A percentile compares a stretch with the other conserved stretches of the same genome.
These are phyloP conservation scores for Apiospora malaysiana DNA, from an alignment of 2,329 filamentous ascomycete genomes.

Conservation along the genomic window DNA sequence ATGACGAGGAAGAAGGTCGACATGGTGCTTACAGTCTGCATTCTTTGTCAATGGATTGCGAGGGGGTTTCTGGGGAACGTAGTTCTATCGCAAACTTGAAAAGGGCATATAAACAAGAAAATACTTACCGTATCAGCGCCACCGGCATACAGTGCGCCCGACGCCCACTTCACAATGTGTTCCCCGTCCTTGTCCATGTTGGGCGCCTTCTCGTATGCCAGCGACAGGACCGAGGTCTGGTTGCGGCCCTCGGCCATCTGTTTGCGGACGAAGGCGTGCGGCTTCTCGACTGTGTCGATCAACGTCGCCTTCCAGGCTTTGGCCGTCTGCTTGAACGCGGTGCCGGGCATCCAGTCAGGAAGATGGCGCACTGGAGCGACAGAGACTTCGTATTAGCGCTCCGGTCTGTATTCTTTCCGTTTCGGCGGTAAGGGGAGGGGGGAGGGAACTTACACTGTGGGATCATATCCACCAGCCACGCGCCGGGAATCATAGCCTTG, in stretches of 20 bases:
- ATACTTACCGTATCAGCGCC: constrained; percentile 35
- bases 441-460: constrained; percentile 30
- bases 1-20: constrained; percentile 54
- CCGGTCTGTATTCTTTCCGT: too few species aligned
- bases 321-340: constrained; percentile 33
- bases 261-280: constrained; percentile 32
- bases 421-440: not conserved
- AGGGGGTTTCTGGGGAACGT: too few species aligned
- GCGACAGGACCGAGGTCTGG: constrained; percentile 28
- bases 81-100: too few species aligned
- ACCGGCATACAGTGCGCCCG: constrained; percentile 31
- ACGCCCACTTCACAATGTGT: constrained; percentile 28
- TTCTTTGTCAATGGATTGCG: too few species aligned
- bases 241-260: constrained; percentile 28
- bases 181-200: constrained; percentile 26
- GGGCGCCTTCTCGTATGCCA: constrained; percentile 23
- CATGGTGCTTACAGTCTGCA: constrained; percentile 50
- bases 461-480: constrained; percentile 37
- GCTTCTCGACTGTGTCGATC: constrained; percentile 27
- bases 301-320: constrained; percentile 26
- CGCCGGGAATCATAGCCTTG: constrained; percentile 26
- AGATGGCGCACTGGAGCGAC: constrained; percentile 31
- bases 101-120: too few species aligned
- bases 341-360: constrained; percentile 37
- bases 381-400: not conserved